These are phyloP conservation scores for Meyerozyma carpophila DNA, from an alignment of 1,139 yeast species.

Conservation along the genomic window DNA sequence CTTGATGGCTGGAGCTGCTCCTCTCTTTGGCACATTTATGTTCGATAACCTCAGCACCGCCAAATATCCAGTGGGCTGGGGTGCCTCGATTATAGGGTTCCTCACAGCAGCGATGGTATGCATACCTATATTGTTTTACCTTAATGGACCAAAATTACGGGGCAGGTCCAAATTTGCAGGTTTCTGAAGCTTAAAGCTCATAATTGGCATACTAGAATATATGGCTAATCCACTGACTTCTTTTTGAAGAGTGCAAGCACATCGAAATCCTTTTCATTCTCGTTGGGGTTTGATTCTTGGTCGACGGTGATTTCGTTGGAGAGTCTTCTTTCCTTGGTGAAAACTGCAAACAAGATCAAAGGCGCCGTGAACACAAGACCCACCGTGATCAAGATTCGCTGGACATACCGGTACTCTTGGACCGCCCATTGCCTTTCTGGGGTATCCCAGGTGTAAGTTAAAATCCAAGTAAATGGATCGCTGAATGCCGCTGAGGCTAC, in stretches of 20 bases:
- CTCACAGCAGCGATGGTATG: slow-evolving; percentile 1
- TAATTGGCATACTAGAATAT: too few species aligned
- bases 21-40: slow-evolving; percentile 10
- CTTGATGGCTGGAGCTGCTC: slow-evolving; percentile 6
- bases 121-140: slow-evolving; percentile 2
- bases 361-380: background rate
- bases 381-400: background rate
- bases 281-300: background rate
- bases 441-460: background rate
- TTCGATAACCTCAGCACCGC: slow-evolving; percentile 7
- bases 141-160: slow-evolving; percentile 2
- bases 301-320: background rate
- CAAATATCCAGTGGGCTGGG: slow-evolving; percentile 9
- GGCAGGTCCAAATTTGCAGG: slow-evolving; percentile 2
- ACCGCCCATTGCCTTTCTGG: background rate
- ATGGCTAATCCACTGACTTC: too few species aligned
- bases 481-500: background rate
- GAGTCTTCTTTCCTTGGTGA: background rate
- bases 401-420: background rate
- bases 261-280: background rate
- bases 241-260: background rate
- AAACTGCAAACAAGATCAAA: background rate
- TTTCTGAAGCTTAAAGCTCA: too few species aligned
- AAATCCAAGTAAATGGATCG: background rate
- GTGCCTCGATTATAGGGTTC: background rate